phyloP scores from a whole-genome alignment of 129 eudicot species.

The Flaveria robusta region DNA sequence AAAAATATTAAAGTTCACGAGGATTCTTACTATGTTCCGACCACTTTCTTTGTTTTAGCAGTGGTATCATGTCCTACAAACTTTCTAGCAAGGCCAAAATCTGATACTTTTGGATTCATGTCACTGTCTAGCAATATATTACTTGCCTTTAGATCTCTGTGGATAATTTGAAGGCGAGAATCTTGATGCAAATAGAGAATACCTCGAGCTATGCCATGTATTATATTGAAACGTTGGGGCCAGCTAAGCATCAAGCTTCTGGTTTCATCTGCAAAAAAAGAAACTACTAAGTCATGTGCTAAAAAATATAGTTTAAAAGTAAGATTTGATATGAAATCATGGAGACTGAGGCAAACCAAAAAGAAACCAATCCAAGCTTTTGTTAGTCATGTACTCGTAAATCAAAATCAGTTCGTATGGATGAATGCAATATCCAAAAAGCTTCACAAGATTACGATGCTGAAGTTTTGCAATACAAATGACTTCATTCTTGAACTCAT shows the following conservation, averaged over 20 bases:
- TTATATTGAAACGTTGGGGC: slow-evolving; percentile 37
- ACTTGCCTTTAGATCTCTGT: slow-evolving; percentile 46
- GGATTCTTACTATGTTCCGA: slow-evolving; percentile 52
- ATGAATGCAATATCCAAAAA: slow-evolving; percentile 38
- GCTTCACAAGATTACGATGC: slow-evolving; percentile 41
- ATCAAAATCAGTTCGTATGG: slow-evolving; percentile 6
- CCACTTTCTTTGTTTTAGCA: slow-evolving; percentile 36
- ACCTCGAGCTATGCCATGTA: slow-evolving; percentile 50
- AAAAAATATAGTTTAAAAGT: too few species aligned
- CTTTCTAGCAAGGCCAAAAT: slow-evolving; percentile 51
- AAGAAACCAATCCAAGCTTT: slow-evolving; percentile 9
- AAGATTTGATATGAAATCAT: too few species aligned
- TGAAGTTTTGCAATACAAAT: slow-evolving; percentile 36
- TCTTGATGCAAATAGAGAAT: slow-evolving; percentile 55
- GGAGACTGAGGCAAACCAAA: background rate
- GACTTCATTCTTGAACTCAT: slow-evolving; percentile 18
- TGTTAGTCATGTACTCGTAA: slow-evolving; percentile 15
- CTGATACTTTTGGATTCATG: slow-evolving; percentile 56
- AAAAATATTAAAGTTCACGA: background rate
- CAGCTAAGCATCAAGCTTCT: slow-evolving; percentile 31
- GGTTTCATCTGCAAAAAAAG: slow-evolving; percentile 20
- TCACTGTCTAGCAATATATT: slow-evolving; percentile 42
- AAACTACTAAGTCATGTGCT: too few species aligned
- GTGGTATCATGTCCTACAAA: slow-evolving; percentile 28
- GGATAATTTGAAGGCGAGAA: slow-evolving; percentile 48